These are phyloP conservation scores for Flaveria sonorensis DNA, from an alignment of 129 eudicot genomes.

Conservation along the genomic window DNA sequence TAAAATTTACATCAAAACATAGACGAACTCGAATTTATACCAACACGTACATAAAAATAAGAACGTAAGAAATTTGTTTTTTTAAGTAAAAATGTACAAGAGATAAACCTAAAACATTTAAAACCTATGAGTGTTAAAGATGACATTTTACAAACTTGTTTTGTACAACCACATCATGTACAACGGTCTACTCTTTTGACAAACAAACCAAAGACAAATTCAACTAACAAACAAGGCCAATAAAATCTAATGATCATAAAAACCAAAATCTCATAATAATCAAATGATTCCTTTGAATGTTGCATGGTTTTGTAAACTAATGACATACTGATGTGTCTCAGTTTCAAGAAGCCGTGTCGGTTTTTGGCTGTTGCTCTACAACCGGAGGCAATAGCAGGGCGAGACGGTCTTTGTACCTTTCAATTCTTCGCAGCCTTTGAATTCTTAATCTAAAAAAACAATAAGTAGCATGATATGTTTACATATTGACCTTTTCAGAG, in stretches of 20 bases:
- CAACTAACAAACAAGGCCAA: neutral
- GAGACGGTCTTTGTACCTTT: conserved; percentile 86
- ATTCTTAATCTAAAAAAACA: conserved; percentile 57
- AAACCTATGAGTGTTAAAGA: too few relatives aligned
- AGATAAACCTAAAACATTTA: too few relatives aligned
- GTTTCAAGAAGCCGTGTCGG: conserved; percentile 40
- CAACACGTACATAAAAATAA: too few relatives aligned
- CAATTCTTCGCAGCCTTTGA: conserved; percentile 69
- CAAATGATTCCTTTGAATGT: neutral
- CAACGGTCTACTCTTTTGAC: too few relatives aligned
- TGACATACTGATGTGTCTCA: neutral
- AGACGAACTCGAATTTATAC: too few relatives aligned
- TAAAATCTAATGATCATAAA: neutral
- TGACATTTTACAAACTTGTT: too few relatives aligned
- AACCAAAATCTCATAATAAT: neutral
- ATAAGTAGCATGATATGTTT: neutral
- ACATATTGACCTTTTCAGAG: neutral
- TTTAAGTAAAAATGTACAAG: too few relatives aligned
- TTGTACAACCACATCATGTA: too few relatives aligned
- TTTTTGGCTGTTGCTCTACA: conserved; percentile 62
- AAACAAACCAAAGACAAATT: conserved; percentile 1
- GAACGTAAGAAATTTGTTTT: too few relatives aligned
- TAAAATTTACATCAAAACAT: too few relatives aligned
- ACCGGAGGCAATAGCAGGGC: conserved; percentile 82
- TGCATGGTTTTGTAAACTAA: neutral